A percentile compares a stretch with the other conserved stretches of the same genome.
phyloP scores from a whole-genome alignment of 768 basidiomycete genomes.

The Amanita fuliginea region DNA sequence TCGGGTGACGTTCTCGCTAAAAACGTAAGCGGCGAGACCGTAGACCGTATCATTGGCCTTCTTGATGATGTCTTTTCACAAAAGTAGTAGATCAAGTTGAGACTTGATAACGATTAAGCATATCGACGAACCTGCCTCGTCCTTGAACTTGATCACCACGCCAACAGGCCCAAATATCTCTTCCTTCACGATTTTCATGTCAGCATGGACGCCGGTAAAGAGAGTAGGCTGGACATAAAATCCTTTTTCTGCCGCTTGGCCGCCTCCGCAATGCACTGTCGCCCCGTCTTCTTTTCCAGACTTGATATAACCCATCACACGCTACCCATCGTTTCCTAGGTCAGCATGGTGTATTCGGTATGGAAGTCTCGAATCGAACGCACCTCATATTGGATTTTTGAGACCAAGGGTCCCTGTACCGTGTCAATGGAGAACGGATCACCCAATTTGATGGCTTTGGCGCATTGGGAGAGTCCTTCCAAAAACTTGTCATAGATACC shows the following conservation, averaged over 20 bases:
- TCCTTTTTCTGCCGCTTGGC: constrained; percentile 46
- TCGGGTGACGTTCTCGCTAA: constrained; percentile 67
- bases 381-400: constrained; percentile 57
- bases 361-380: constrained; percentile 13
- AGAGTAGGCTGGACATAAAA: constrained; percentile 65
- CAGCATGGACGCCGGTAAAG: constrained; percentile 47
- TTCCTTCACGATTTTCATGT: constrained; percentile 61
- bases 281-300: constrained; percentile 62
- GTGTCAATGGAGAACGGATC: constrained; percentile 51
- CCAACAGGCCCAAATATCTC: constrained; percentile 76
- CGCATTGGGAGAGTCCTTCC: constrained; percentile 37
- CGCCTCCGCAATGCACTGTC: constrained; percentile 49
- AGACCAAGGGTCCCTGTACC: constrained; percentile 67
- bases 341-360: neutral
- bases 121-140: constrained; percentile 25
- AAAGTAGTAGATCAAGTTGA: neutral
- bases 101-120: constrained; percentile 3
- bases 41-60: constrained; percentile 62
- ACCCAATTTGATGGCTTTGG: constrained; percentile 45
- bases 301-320: constrained; percentile 66
- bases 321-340: constrained; percentile 21
- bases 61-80: constrained; percentile 2
- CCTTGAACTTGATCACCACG: constrained; percentile 60
- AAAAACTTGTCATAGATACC: constrained; percentile 75
- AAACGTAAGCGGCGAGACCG: constrained; percentile 79